Evolutionary conservation across 768 basidiomycete genomes (phyloP).

Genomic region (Russula sp.): DNA sequence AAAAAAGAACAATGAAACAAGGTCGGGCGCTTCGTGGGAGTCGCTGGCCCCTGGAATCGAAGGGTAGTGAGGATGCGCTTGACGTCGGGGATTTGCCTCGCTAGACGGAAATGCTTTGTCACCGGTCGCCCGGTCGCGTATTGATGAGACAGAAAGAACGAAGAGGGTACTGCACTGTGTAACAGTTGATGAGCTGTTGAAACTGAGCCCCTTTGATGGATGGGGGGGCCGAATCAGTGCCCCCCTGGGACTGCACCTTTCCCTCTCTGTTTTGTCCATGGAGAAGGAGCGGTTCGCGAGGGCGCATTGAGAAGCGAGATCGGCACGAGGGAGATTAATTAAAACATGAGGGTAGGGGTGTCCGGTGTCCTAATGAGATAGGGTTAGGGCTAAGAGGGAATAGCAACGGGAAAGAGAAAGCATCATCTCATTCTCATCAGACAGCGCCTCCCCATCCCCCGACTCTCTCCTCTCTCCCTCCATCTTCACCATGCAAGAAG

Average conservation of each 20-base stretch:
- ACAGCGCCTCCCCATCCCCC: slow-evolving; percentile 12
- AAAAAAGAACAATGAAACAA: background rate
- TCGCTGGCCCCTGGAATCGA: background rate
- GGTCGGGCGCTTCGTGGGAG: background rate
- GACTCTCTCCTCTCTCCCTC: slow-evolving; percentile 33
- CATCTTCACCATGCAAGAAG: slow-evolving; percentile 40
- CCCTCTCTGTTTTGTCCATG: background rate
- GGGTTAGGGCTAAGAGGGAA: background rate
- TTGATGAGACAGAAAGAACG: background rate
- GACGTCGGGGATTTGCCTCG: background rate
- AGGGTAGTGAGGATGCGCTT: too few relatives aligned
- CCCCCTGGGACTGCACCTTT: background rate
- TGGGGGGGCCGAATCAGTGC: background rate
- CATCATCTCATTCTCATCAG: slow-evolving; percentile 13
- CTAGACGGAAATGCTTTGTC: background rate
- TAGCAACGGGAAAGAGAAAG: background rate
- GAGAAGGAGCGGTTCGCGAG: background rate
- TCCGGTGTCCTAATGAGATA: background rate
- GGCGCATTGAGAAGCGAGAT: slow-evolving; percentile 16
- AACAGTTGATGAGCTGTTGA: background rate
- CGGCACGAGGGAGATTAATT: slow-evolving; percentile 20
- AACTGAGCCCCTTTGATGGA: background rate
- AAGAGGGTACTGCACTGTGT: background rate
- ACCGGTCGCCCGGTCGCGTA: background rate
- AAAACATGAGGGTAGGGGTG: slow-evolving; percentile 17